These are phyloP conservation scores for Coffea canephora DNA, from an alignment of 257 asterid genomes.

Conservation along the genomic window DNA sequence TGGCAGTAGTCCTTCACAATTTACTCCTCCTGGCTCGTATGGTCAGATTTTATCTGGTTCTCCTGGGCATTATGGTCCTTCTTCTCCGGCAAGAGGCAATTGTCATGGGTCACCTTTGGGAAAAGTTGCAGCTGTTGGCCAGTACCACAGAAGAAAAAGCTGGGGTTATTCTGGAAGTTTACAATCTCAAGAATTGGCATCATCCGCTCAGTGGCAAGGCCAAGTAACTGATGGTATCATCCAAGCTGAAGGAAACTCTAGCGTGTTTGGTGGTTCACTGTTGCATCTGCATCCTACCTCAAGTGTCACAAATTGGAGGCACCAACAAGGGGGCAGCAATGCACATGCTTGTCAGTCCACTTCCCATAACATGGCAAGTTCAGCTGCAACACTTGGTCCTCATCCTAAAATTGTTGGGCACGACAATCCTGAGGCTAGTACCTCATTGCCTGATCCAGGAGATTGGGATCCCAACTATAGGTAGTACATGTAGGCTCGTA, in stretches of 20 bases:
- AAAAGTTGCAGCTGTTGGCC: constrained; percentile 74
- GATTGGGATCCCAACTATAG: constrained; percentile 99
- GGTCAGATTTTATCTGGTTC: constrained; percentile 72
- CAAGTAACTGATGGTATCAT: constrained; percentile 45
- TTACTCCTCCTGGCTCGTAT: constrained; percentile 86
- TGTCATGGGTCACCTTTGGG: constrained; percentile 89
- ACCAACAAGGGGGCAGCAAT: constrained; percentile 69
- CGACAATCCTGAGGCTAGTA: constrained; percentile 68
- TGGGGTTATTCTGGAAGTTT: constrained; percentile 61
- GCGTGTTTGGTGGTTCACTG: constrained; percentile 50
- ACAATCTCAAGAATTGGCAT: constrained; percentile 60
- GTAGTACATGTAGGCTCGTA: constrained; percentile 32
- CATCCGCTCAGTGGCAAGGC: constrained; percentile 66
- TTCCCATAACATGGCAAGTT: constrained; percentile 37
- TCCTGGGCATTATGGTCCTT: constrained; percentile 94
- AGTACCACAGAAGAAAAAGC: constrained; percentile 71
- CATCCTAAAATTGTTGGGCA: constrained; percentile 50
- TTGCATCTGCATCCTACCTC: constrained; percentile 56
- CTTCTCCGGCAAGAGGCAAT: constrained; percentile 89
- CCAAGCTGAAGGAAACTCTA: constrained; percentile 61
- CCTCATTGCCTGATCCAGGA: constrained; percentile 90
- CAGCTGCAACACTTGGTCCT: constrained; percentile 28
- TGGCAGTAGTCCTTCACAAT: constrained; percentile 98
- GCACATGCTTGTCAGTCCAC: constrained; percentile 46
- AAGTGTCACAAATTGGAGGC: constrained; percentile 58